phyloP scores from a whole-genome alignment of 257 asterid species.

The Fraxinus excelsior region DNA sequence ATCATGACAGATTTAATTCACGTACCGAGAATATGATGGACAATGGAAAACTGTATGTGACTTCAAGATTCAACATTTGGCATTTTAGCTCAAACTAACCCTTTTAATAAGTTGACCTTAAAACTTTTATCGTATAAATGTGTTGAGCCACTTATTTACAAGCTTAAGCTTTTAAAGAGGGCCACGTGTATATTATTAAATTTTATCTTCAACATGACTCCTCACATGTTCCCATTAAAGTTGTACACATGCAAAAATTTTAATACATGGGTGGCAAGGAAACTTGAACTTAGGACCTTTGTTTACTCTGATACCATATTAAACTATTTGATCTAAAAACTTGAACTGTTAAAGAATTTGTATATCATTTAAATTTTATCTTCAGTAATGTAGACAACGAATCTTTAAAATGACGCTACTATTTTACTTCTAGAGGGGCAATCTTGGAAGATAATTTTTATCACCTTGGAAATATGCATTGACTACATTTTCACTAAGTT shows the following conservation, averaged over 20 bases:
- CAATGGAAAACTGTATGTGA: neutral
- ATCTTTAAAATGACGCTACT: neutral
- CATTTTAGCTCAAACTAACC: constrained; percentile 7
- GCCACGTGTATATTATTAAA: neutral
- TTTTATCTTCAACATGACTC: neutral
- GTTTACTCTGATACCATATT: neutral
- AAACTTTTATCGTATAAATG: neutral
- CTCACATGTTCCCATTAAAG: neutral
- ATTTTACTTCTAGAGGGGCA: neutral
- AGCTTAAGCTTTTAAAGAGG: neutral
- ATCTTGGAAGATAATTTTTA: neutral
- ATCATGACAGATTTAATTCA: neutral
- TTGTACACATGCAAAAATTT: neutral
- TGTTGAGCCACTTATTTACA: neutral
- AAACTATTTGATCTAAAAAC: neutral
- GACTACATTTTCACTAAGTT: constrained; percentile 2
- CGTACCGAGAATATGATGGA: neutral
- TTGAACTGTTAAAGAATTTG: neutral
- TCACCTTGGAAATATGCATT: constrained; percentile 3
- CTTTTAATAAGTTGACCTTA: neutral
- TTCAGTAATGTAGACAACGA: neutral
- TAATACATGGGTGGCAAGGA: neutral
- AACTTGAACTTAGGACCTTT: neutral
- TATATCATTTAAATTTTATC: neutral
- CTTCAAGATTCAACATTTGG: neutral